Conservation (phyloP, 2,329 filamentous ascomycete species). For the Fusarium equiseti region DNA sequence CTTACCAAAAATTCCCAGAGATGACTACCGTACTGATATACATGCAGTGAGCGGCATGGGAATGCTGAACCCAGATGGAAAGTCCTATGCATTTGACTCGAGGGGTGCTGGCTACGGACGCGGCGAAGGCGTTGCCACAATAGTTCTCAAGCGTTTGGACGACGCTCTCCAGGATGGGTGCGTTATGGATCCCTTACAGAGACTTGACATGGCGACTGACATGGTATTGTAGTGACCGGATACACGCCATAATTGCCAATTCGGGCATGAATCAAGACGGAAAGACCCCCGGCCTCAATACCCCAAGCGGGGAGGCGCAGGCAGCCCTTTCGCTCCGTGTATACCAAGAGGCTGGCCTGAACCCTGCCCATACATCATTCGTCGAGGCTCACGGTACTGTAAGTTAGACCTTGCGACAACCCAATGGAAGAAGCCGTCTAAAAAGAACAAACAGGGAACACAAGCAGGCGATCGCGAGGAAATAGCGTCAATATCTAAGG, state of each 20-base stretch:
- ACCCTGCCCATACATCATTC: background rate
- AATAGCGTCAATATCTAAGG: slow-evolving; percentile 2
- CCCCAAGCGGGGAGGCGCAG: slow-evolving; percentile 6
- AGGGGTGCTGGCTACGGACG: slow-evolving; percentile 12
- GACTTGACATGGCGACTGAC: background rate
- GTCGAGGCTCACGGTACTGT: slow-evolving; percentile 11
- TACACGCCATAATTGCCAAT: slow-evolving; percentile 12
- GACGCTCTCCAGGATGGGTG: background rate
- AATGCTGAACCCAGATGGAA: slow-evolving; percentile 16
- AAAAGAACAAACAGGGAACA: background rate
- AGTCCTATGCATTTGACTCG: slow-evolving; percentile 8
- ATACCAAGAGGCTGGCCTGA: slow-evolving; percentile 10
- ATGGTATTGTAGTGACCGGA: background rate
- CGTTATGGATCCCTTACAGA: rapidly evolving
- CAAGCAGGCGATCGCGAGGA: slow-evolving; percentile 15
- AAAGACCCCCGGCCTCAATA: slow-evolving; percentile 9
- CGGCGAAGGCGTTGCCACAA: slow-evolving; percentile 4
- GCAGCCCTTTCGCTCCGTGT: slow-evolving; percentile 5
- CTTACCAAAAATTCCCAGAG: rapidly evolving
- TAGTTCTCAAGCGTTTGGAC: slow-evolving; percentile 7
- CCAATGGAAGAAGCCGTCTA: rapidly evolving
- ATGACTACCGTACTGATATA: rapidly evolving
- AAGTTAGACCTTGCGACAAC: background rate
- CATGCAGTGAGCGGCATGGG: slow-evolving; percentile 3
- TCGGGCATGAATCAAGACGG: slow-evolving; percentile 18